A percentile compares a stretch with the other conserved stretches of the same genome.
Evolutionary conservation across 768 basidiomycete genomes (phyloP).

Genomic region (Leccinum rimulosum): DNA sequence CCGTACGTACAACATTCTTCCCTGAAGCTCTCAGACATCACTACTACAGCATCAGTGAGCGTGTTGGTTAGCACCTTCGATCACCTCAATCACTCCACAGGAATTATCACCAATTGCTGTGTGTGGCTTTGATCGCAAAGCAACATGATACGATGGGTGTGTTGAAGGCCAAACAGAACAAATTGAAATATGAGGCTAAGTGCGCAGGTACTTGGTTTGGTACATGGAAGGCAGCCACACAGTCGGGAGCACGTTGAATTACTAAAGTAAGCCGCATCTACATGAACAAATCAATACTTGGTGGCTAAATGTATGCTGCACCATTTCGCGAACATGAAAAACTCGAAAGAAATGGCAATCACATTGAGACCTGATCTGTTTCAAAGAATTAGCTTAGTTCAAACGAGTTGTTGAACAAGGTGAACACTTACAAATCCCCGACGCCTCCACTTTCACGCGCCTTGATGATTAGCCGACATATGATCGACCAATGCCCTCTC

Average conservation of each 20-base stretch:
- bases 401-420: not conserved
- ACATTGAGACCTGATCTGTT: not conserved
- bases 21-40: no score
- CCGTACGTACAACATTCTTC: not conserved
- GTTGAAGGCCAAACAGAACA: not conserved
- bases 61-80: not conserved
- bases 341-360: not conserved
- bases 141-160: not conserved
- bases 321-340: not conserved
- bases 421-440: conserved; percentile 4
- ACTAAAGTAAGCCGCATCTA: not conserved
- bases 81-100: not conserved
- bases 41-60: not conserved
- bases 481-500: no score
- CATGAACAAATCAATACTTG: no score
- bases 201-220: not conserved
- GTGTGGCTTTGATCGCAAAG: not conserved
- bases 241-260: not conserved
- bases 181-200: not conserved
- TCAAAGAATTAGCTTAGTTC: not conserved
- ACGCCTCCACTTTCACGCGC: no score
- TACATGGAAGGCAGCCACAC: conserved; percentile 4
- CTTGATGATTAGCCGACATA: no score
- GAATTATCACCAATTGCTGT: not conserved
- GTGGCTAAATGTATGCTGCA: no score